Percentiles rank a stretch among this genome's conserved stretches.
Conservation (phyloP, 2,329 filamentous ascomycete species). For the Fusarium secorum region DNA sequence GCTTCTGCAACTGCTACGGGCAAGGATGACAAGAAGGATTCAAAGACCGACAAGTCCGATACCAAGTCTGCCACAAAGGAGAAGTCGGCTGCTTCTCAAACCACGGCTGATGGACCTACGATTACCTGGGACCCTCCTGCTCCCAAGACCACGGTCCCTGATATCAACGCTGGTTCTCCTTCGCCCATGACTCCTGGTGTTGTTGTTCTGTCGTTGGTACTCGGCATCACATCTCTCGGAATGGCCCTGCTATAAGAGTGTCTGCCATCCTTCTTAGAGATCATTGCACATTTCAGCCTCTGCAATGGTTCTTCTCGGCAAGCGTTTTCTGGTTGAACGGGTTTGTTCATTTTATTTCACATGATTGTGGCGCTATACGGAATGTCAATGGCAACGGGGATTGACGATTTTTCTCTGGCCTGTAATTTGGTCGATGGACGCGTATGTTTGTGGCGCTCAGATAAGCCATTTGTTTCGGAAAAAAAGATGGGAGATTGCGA, state of each 20-base stretch:
- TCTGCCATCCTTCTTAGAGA: background rate
- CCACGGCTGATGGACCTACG: conserved; percentile 9
- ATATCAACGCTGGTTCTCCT: conserved; percentile 33
- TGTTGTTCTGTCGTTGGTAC: conserved; percentile 35
- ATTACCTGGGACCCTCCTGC: conserved; percentile 34
- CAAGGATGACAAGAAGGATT: conserved; percentile 15
- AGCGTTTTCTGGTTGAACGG: conserved; percentile 1
- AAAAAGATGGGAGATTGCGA: conserved; percentile 17
- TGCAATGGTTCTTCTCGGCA: background rate
- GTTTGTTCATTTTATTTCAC: conserved; percentile 17
- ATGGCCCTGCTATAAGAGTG: conserved; percentile 29
- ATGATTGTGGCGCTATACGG: conserved; percentile 26
- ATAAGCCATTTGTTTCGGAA: conserved; percentile 16
- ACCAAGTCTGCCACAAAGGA: conserved; percentile 12
- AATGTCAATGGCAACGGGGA: conserved; percentile 14
- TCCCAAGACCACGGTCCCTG: conserved; percentile 33
- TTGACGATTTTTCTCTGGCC: conserved; percentile 3
- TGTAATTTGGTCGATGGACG: conserved; percentile 12
- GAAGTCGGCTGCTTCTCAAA: conserved; percentile 20
- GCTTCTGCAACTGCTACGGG: conserved; percentile 21
- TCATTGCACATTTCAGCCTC: background rate
- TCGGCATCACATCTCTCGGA: conserved; percentile 38
- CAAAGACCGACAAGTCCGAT: conserved; percentile 10
- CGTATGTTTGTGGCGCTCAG: conserved; percentile 35
- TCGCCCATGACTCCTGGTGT: conserved; percentile 33